phyloP scores from a whole-genome alignment of 257 asterid species.

The Scutellaria barbata region DNA sequence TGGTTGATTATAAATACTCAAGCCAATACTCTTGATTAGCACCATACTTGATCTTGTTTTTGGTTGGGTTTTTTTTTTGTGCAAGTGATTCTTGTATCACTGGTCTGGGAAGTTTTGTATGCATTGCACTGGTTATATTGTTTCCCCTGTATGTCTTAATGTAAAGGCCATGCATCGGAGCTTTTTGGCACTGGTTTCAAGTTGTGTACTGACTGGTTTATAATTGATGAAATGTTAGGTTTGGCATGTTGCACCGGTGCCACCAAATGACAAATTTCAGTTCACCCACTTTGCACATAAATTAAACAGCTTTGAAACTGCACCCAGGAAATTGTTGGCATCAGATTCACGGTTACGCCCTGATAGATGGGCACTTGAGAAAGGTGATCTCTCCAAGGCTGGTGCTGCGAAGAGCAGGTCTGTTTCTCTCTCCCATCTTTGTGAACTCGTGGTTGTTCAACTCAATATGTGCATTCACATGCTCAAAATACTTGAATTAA shows the following conservation, averaged over 20 bases:
- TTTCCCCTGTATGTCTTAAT: not conserved
- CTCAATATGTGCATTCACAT: not conserved
- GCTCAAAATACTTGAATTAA: not conserved
- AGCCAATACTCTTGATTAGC: conserved; percentile 9
- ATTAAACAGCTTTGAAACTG: conserved; percentile 90
- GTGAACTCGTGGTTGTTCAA: conserved; percentile 4
- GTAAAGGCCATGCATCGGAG: not conserved
- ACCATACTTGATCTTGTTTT: conserved; percentile 3
- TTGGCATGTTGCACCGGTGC: conserved; percentile 79
- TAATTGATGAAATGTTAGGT: conserved; percentile 49
- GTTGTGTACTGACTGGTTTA: conserved; percentile 22
- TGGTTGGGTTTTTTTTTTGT: conserved; percentile 12
- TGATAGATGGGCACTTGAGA: conserved; percentile 95
- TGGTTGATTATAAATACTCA: conserved; percentile 20
- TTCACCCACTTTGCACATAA: conserved; percentile 93
- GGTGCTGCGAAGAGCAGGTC: conserved; percentile 95
- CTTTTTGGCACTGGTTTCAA: not conserved
- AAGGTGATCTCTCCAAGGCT: conserved; percentile 90
- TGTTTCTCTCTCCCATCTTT: conserved; percentile 28
- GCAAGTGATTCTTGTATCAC: conserved; percentile 25
- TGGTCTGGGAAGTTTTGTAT: conserved; percentile 8
- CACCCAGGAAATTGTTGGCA: conserved; percentile 83
- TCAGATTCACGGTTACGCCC: conserved; percentile 99
- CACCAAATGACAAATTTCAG: conserved; percentile 84
- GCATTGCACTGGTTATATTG: not conserved